A percentile compares a stretch with the other conserved stretches of the same genome.
These are phyloP conservation scores for Sugiyamaella paludigena DNA, from an alignment of 1,139 yeast species.

Conservation along the genomic window DNA sequence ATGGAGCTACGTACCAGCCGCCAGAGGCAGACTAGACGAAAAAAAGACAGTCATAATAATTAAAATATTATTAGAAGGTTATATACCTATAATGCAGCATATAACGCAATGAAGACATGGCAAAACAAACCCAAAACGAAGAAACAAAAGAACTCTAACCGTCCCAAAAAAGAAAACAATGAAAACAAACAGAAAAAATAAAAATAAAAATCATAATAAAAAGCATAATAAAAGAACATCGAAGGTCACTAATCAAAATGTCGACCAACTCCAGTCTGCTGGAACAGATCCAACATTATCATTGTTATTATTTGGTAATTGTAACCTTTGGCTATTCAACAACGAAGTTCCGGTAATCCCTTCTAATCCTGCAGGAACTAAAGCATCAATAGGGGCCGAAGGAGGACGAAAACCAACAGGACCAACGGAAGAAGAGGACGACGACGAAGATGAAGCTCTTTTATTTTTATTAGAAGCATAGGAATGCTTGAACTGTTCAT, in stretches of 20 bases:
- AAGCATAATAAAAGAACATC: background rate
- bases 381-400: conserved; percentile 3
- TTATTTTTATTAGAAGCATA: conserved; percentile 3
- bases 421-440: background rate
- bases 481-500: conserved; percentile 16
- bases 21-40: background rate
- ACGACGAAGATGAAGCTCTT: background rate
- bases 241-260: conserved; percentile 32
- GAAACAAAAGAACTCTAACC: background rate
- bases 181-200: background rate
- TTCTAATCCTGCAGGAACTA: background rate
- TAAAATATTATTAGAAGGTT: background rate
- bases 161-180: background rate
- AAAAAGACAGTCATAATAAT: background rate
- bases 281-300: conserved; percentile 32
- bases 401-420: background rate
- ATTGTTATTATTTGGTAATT: conserved; percentile 2
- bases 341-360: background rate
- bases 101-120: background rate
- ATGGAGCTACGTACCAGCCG: too few species aligned
- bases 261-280: conserved; percentile 46
- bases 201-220: conserved; percentile 4
- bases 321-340: conserved; percentile 4
- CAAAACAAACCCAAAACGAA: background rate
- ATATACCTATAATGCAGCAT: background rate